A percentile compares a stretch with the other conserved stretches of the same genome.
These are phyloP conservation scores for Endoconidiophora polonica DNA, from an alignment of 2,329 filamentous ascomycete species.

Conservation along the genomic window DNA sequence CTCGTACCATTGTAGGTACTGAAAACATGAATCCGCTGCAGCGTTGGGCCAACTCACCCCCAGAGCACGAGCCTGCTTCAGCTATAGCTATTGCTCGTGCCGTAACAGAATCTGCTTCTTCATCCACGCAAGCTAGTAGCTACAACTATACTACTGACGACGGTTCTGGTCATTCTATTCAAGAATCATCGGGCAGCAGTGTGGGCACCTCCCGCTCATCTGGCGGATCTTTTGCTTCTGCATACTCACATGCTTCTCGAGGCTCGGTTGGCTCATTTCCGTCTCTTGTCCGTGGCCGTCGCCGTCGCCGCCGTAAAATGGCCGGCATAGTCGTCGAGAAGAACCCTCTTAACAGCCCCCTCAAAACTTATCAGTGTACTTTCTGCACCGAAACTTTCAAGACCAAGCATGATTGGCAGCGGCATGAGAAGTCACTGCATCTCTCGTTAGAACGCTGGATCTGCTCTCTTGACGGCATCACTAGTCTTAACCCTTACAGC, in stretches of 20 bases:
- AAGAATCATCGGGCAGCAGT: constrained; percentile 41
- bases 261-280: constrained; percentile 38
- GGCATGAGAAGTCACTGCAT: constrained; percentile 53
- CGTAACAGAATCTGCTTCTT: constrained; percentile 33
- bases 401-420: constrained; percentile 53
- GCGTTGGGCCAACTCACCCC: constrained; percentile 42
- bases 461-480: constrained; percentile 41
- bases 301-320: constrained; percentile 30
- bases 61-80: constrained; percentile 43
- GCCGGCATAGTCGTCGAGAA: constrained; percentile 21
- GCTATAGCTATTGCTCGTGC: constrained; percentile 41
- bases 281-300: constrained; percentile 28
- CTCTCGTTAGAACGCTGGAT: constrained; percentile 50
- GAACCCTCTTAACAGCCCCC: constrained; percentile 24
- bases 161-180: constrained; percentile 39
- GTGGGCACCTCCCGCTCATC: constrained; percentile 45
- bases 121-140: constrained; percentile 40
- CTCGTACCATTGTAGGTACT: constrained; percentile 36
- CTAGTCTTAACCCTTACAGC: constrained; percentile 40
- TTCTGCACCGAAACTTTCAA: constrained; percentile 53
- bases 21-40: constrained; percentile 40
- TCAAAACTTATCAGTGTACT: constrained; percentile 48
- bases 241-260: constrained; percentile 40
- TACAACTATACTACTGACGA: constrained; percentile 40
- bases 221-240: constrained; percentile 39